Percentiles rank a stretch among this genome's conserved stretches.
Conservation (phyloP, 352 stramenopile species). For the Pythium monospermum region DNA sequence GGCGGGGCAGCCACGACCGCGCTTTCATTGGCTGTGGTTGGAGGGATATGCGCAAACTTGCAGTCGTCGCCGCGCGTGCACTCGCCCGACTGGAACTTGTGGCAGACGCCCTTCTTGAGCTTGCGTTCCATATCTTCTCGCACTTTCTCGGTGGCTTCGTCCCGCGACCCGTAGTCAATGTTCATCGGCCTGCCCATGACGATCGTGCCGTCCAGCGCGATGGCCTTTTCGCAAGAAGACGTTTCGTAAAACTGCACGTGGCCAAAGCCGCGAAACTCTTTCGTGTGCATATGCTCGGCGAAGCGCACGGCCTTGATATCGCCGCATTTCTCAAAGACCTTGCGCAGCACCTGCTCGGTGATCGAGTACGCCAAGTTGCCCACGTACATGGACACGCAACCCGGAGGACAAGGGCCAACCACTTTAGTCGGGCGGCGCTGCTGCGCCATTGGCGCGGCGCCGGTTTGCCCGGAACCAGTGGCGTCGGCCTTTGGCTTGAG, state of each 20-base stretch:
- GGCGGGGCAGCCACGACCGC: too few relatives aligned
- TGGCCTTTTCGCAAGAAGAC: constrained; percentile 78
- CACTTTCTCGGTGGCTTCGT: constrained; percentile 59
- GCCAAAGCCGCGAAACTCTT: constrained; percentile 81
- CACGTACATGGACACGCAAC: constrained; percentile 93
- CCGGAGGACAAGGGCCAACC: constrained; percentile 61
- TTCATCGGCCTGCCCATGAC: constrained; percentile 84
- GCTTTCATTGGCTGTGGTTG: too few relatives aligned
- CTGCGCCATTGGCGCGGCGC: neutral
- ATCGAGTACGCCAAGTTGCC: constrained; percentile 96
- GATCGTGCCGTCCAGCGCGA: constrained; percentile 73
- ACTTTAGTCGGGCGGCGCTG: constrained; percentile 34
- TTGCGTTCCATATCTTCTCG: constrained; percentile 68
- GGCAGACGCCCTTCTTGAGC: constrained; percentile 40
- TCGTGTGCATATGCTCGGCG: constrained; percentile 80
- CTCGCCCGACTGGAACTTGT: constrained; percentile 36
- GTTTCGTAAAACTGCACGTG: constrained; percentile 94
- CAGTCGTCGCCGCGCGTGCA: constrained; percentile 34
- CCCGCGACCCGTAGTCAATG: constrained; percentile 69
- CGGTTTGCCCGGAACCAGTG: constrained; percentile 2
- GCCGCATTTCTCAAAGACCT: constrained; percentile 75
- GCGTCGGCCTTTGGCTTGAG: constrained; percentile 56
- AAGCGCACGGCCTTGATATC: constrained; percentile 79
- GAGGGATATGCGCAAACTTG: constrained; percentile 37
- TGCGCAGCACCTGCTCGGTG: constrained; percentile 83